phyloP scores from a whole-genome alignment of 306 rosid genomes.

The Prunus kanzakura region DNA sequence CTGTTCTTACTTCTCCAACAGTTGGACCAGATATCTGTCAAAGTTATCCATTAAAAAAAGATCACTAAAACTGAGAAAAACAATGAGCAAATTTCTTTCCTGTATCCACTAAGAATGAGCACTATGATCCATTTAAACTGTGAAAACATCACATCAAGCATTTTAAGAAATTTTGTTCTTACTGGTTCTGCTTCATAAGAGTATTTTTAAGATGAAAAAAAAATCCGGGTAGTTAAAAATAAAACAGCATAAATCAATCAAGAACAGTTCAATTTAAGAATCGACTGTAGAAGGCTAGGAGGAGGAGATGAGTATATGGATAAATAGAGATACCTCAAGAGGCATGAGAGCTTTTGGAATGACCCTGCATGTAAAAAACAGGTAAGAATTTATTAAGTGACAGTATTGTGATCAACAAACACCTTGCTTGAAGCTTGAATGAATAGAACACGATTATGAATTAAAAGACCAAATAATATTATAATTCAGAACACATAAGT shows the following conservation, averaged over 20 bases:
- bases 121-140: neutral
- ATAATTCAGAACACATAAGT: neutral
- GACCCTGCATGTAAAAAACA: slow-evolving; percentile 53
- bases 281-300: neutral
- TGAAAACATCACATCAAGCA: neutral
- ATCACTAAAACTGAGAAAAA: slow-evolving; percentile 7
- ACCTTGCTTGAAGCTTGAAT: neutral
- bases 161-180: neutral
- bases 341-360: slow-evolving; percentile 96
- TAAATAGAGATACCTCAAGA: slow-evolving; percentile 58
- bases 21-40: slow-evolving; percentile 86
- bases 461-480: neutral
- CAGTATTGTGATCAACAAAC: slow-evolving; percentile 16
- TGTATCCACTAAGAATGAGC: neutral
- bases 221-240: too few species aligned
- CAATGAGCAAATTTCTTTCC: slow-evolving; percentile 5
- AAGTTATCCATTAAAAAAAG: slow-evolving; percentile 20
- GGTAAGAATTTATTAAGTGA: slow-evolving; percentile 13
- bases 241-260: neutral
- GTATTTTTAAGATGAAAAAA: neutral
- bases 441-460: neutral
- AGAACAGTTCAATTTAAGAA: neutral
- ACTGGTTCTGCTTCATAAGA: neutral
- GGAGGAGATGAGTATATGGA: slow-evolving; percentile 11
- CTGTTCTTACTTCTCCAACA: slow-evolving; percentile 90